Evolutionary conservation across 2,329 filamentous ascomycete genomes (phyloP).

Genomic region (Aspergillus jensenii): DNA sequence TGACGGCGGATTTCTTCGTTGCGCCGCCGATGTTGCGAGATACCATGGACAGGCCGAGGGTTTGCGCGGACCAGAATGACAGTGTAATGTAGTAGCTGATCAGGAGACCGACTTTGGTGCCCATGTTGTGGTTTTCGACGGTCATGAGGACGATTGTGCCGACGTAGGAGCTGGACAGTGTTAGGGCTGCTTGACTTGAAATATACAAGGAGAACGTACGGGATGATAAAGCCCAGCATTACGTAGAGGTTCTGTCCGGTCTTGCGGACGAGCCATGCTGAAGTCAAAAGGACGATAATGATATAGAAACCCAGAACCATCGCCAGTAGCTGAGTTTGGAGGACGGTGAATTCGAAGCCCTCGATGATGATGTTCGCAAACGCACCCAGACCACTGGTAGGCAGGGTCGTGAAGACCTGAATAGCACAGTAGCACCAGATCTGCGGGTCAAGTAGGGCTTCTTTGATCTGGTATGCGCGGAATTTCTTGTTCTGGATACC

Average conservation of each 20-base stretch:
- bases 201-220: conserved; percentile 47
- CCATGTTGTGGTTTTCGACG: conserved; percentile 57
- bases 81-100: conserved; percentile 75
- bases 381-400: conserved; percentile 69
- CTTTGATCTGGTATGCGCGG: conserved; percentile 54
- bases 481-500: conserved; percentile 60
- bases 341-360: conserved; percentile 62
- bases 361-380: conserved; percentile 75
- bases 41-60: conserved; percentile 65
- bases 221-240: conserved; percentile 66
- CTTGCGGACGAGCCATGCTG: conserved; percentile 67
- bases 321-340: conserved; percentile 70
- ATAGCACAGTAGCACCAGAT: conserved; percentile 65
- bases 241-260: conserved; percentile 67
- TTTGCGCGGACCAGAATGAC: conserved; percentile 75
- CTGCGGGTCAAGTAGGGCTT: conserved; percentile 65
- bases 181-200: not conserved
- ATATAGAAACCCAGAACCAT: conserved; percentile 74
- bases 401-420: conserved; percentile 69
- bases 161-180: conserved; percentile 58
- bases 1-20: conserved; percentile 69
- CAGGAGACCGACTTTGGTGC: conserved; percentile 65
- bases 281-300: conserved; percentile 66
- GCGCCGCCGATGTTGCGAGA: conserved; percentile 70
- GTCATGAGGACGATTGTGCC: conserved; percentile 73